Evolutionary conservation across 2,329 filamentous ascomycete species (phyloP).

Genomic region (Fusarium coicis): DNA sequence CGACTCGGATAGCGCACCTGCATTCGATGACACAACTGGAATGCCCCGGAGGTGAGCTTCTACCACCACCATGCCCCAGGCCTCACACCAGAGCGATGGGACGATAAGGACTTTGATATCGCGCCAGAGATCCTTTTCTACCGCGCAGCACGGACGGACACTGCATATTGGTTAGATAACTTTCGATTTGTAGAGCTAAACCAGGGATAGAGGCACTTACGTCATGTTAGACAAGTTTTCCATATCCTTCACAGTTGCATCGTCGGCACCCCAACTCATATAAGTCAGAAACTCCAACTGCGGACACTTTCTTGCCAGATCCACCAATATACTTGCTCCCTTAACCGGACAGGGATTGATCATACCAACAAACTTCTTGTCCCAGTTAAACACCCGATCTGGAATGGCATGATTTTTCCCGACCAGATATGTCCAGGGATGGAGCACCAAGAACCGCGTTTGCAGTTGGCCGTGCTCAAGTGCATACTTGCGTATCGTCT

Average conservation of each 20-base stretch:
- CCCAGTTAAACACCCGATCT: background rate
- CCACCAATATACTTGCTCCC: background rate
- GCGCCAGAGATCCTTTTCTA: background rate
- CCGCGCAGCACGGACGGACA: background rate
- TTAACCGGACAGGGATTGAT: background rate
- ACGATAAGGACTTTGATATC: background rate
- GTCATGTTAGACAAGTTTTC: background rate
- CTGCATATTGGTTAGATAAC: background rate
- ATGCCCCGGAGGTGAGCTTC: constrained; percentile 7
- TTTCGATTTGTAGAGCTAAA: accelerated
- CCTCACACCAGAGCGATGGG: constrained; percentile 1
- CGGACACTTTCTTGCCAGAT: background rate
- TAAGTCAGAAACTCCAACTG: background rate
- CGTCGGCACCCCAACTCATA: background rate
- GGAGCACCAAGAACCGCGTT: background rate
- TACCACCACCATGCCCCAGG: constrained; percentile 3
- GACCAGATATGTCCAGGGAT: background rate
- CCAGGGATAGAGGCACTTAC: background rate
- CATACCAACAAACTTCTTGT: background rate
- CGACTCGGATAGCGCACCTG: background rate
- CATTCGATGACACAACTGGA: background rate
- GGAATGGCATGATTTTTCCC: background rate
- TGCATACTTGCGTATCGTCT: background rate
- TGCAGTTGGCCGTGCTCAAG: background rate
- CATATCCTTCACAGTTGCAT: background rate